Evolutionary conservation across 495 filamentous ascomycete genomes (phyloP), one percentile per base, ranked within the genome.

Genomic region (Penicillium lagena): DNA sequence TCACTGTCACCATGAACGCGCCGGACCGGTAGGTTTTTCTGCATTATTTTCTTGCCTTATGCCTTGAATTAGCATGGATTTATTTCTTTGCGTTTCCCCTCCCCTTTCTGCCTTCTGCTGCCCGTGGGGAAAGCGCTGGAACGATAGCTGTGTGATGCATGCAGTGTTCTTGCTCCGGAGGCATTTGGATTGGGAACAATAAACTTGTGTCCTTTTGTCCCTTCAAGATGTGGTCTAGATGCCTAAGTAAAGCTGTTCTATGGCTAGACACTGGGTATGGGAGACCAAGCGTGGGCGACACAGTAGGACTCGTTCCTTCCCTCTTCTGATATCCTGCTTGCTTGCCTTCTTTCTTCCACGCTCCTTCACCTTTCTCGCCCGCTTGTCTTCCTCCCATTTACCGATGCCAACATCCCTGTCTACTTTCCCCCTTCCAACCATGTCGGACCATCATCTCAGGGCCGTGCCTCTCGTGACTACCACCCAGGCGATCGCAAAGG

Each of bases 1-100:
- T 22, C 32, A 6, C n/a, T 12, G 32, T 33, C 60, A 77, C 60
- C 14, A 87, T 87, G 83, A 87, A 87, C 62, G 83, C 83, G 2
- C 83, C 83, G 15, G 83, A 87, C 54, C 72, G 83, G 83, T 73
- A 60, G 59, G 65, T 50, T 42, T 44, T 45, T 51, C 29, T 8
- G 12, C 49, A 35, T 34, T n/a, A 29, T 35, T 15, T 53, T 42
- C 9, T 36, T 36, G 29, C 14, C 41, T 40, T 32, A 35, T 15
- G 27, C 37, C 12, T 35, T 28, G 29, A 14, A n/a, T 22, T 22
- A 22, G 22, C 22, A 22, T 22, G 22, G 4, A 10, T 40, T 28
- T 37, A 7, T 43, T 35, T 39, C 38, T 12, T 6, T 35, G n/a
- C 47, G 13, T 39, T 42, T 37, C 32, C 35, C 14, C 14, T 12